Percentiles rank a stretch among this genome's conserved stretches.
Conservation (phyloP, 2,329 filamentous ascomycete genomes). For the Colletotrichum trifolii region DNA sequence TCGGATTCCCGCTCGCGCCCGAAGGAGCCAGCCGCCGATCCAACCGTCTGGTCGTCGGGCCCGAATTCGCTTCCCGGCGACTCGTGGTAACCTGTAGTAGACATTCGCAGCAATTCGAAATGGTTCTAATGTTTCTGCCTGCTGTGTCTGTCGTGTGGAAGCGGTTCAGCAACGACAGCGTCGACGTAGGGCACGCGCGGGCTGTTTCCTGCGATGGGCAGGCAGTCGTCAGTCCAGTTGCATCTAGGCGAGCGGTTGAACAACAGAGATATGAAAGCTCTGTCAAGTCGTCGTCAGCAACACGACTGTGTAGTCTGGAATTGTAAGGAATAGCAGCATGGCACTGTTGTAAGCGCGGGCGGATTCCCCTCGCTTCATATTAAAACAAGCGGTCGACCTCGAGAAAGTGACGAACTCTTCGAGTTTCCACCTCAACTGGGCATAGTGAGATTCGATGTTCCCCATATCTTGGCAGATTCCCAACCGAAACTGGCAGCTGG, state of each 20-base stretch:
- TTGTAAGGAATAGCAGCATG: slow-evolving; percentile 3
- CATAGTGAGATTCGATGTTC: neutral
- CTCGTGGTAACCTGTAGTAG: neutral
- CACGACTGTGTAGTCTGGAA: no score
- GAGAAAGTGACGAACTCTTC: slow-evolving; percentile 24
- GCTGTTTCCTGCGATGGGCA: no score
- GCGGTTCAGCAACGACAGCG: no score
- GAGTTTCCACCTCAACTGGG: slow-evolving; percentile 6
- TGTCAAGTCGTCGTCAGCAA: no score
- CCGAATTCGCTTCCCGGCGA: neutral
- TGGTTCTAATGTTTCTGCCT: neutral
- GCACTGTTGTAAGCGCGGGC: slow-evolving; percentile 15
- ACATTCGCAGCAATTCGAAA: slow-evolving; percentile 23
- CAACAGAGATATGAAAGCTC: no score
- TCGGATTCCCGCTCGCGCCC: slow-evolving; percentile 20
- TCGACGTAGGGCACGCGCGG: no score
- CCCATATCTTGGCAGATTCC: neutral
- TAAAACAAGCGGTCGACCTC: slow-evolving; percentile 23
- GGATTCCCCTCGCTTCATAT: slow-evolving; percentile 13
- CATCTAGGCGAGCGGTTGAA: no score
- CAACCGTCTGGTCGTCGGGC: neutral
- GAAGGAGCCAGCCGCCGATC: neutral
- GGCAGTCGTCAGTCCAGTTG: no score
- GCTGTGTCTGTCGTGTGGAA: neutral
- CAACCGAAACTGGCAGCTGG: slow-evolving; percentile 32